Conservation (phyloP, 257 asterid species). For the Ilex aquifolium region DNA sequence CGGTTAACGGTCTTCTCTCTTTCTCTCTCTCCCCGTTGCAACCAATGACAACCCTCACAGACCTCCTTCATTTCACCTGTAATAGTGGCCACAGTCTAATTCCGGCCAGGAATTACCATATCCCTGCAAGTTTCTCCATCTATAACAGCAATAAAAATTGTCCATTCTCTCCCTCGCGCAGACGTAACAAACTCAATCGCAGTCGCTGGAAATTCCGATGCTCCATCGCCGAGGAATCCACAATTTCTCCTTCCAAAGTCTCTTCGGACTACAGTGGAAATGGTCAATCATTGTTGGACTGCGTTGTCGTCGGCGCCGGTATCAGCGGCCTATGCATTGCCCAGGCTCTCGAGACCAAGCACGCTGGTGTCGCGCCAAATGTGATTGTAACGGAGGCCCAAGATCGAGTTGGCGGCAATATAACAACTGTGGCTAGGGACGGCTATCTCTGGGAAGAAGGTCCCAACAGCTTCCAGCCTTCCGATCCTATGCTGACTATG, state of each 20-base stretch:
- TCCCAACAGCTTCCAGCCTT: slow-evolving; percentile 97
- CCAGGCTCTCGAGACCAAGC: slow-evolving; percentile 61
- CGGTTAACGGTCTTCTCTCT: no score
- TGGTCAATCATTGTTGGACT: slow-evolving; percentile 39
- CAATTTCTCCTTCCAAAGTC: slow-evolving; percentile 32
- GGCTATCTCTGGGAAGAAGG: slow-evolving; percentile 99
- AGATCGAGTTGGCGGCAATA: slow-evolving; percentile 90
- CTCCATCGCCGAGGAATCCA: slow-evolving; percentile 46
- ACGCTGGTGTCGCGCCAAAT: slow-evolving; percentile 37
- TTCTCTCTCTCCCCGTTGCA: no score
- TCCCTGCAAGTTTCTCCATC: no score
- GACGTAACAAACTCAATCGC: slow-evolving; percentile 11
- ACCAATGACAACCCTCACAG: no score
- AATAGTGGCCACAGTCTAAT: no score
- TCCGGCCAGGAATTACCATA: no score
- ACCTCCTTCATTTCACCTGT: no score
- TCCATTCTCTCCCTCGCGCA: background rate
- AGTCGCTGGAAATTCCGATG: slow-evolving; percentile 32
- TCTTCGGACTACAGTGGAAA: slow-evolving; percentile 14
- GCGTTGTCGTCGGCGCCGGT: slow-evolving; percentile 89
- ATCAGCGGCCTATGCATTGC: slow-evolving; percentile 89
- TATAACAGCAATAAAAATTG: no score
- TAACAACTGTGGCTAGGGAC: slow-evolving; percentile 70
- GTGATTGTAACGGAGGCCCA: slow-evolving; percentile 83
- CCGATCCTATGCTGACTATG: slow-evolving; percentile 82